These are phyloP conservation scores for Penicillium alfredii DNA, from an alignment of 495 filamentous ascomycete species.

Conservation along the genomic window DNA sequence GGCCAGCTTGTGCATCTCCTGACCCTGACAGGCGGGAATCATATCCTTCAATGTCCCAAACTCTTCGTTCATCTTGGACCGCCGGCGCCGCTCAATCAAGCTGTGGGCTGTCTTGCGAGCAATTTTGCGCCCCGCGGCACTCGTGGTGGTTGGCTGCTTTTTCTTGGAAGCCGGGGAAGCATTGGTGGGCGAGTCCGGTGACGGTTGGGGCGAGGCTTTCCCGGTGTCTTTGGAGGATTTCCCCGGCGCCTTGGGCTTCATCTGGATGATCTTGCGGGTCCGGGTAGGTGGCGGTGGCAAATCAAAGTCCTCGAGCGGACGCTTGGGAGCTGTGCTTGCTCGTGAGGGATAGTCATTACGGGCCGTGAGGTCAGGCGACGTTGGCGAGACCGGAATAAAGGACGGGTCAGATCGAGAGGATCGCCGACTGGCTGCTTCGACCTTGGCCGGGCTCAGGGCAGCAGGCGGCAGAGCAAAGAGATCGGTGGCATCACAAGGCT, in stretches of 20 bases:
- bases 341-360: constrained; percentile 50
- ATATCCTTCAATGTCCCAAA: constrained; percentile 90
- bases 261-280: constrained; percentile 94
- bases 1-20: constrained; percentile 97
- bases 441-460: constrained; percentile 49
- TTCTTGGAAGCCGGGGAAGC: constrained; percentile 50
- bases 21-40: constrained; percentile 85
- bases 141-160: constrained; percentile 61
- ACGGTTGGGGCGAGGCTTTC: constrained; percentile 23
- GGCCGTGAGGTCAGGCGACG: constrained; percentile 40
- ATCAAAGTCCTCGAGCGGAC: constrained; percentile 54
- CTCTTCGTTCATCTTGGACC: constrained; percentile 99
- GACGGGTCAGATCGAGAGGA: constrained; percentile 41
- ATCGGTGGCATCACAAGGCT: constrained; percentile 50
- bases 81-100: constrained; percentile 81
- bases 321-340: constrained; percentile 46
- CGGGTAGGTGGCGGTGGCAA: constrained; percentile 89
- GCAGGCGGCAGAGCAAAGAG: constrained; percentile 81
- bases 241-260: constrained; percentile 58
- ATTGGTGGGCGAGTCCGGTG: constrained; percentile 12
- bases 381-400: constrained; percentile 51
- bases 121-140: constrained; percentile 82
- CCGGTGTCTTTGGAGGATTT: constrained; percentile 15
- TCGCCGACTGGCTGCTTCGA: constrained; percentile 35
- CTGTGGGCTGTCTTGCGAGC: constrained; percentile 95